Base-by-base conservation (phyloP, 1,139 yeast genomes). In the Taphrina deformans region DNA sequence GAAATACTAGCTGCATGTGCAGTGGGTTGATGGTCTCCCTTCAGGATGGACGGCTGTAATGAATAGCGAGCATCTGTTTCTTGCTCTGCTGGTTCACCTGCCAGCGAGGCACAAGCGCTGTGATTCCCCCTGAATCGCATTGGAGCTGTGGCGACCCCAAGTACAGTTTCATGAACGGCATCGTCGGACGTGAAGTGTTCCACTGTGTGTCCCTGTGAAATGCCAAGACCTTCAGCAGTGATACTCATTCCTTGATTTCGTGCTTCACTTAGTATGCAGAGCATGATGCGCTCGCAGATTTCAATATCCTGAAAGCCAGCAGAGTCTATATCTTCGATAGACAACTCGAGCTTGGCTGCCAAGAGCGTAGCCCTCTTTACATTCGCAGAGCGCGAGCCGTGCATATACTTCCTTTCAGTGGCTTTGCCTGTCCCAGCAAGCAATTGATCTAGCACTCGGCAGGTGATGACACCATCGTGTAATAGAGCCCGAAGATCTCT, bases 401-500 rank as follows among this genome's bases (percentile, higher is more conserved):
- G 48, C 48, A 44, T 21, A 9, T 44, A 44, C n/a, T 44, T 21
- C 21, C 48, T 7, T n/a, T 10, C 24, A 2, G 9, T 44, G 7
- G 48, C n/a, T 12, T 44, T 21, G 27, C 21, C 48, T 21, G 27
- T 2, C 5, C 16, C 53, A 4, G 35, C 53, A 18, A 23, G 10
- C 33, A 24, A 16, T 26, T 38, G 53, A 26, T 48, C 53, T 10
- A 48, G 16, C n/a, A 48, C 44, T 5, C 55, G 44, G 29, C 55
- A 27, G 6, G 12, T 24, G 29, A 51, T 18, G 2, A 24, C 27
- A 6, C 55, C 55, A 21, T 51, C 55, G 18, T 51, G 55, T 14
- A 51, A 16, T 6, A 51, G 29, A 3, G 29, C 10, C 44, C 44
- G n/a, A 1, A 33, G 55, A 33, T 51, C 33, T n/a, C 44, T 23